Evolutionary conservation across 2,329 filamentous ascomycete genomes (phyloP), one percentile per base, ranked within the genome.

Genomic region (Blumeria graminis): DNA sequence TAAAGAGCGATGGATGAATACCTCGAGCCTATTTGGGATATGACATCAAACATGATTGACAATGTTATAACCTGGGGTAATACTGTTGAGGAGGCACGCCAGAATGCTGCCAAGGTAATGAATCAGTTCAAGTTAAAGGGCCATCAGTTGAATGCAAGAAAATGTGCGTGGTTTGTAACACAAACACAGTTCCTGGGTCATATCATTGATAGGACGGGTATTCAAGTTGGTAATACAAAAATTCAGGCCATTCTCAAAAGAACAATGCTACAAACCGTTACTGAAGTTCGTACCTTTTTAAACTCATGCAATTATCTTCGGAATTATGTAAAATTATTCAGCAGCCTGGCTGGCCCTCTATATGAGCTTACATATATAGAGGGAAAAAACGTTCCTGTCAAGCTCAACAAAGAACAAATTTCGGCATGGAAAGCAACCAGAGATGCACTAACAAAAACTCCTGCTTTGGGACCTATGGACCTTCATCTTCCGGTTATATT

Each of bases 31-130:
- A n/a, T 38, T 32, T 35, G 50, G 22, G 33, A 38, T 53, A 53
- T 53, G n/a, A 53, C 50, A 53, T 53, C 50, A 53, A 53, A 53
- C 50, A 32, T 36, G 33, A 53, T 53, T 36, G 33, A 53, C 39
- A 35, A 38, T 53, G 50, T 53, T 18, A 32, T 53, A 36, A 53
- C 50, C 34, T 53, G 14, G 33, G 50, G 33, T 35, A 33, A 53
- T 33, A 32, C 50, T 36, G 7, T 53, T 18, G 33, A 33, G 16
- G 50, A 38, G 39, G 48, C 48, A 34, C n/a, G 10, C n/a, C 11
- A 28, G 6, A 35, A 52, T 52, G 13, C 48, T 28, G 13, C 32
- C n/a, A 13, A 10, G 22, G 32, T 35, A 22, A 16, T 52, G 9
- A 6, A 52, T 35, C 48, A 33, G 36, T n/a, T n/a, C n/a, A n/a